Conservation (phyloP, 176 grass and related monocot species). For the Cenchrus americanus region DNA sequence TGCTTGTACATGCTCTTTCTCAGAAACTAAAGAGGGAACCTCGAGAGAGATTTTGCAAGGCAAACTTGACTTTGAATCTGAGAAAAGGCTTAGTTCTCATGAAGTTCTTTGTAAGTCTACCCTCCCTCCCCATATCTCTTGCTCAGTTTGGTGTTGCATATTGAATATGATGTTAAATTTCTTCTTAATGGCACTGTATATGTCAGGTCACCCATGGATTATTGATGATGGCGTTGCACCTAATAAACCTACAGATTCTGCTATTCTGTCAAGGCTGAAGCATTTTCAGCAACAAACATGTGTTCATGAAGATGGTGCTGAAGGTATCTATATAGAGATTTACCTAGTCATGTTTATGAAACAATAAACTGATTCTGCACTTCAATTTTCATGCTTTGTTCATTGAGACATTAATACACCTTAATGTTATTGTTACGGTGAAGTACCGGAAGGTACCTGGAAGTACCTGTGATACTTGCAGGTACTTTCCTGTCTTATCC, state of each 20-base stretch:
- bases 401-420: neutral
- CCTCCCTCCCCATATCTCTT: neutral
- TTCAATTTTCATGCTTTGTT: constrained; percentile 27
- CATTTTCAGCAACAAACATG: constrained; percentile 97
- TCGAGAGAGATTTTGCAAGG: constrained; percentile 96
- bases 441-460: no score
- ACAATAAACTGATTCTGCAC: constrained; percentile 19
- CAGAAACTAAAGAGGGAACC: constrained; percentile 97
- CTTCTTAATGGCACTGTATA: constrained; percentile 30
- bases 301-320: constrained; percentile 97
- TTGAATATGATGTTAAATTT: neutral
- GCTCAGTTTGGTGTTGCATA: neutral
- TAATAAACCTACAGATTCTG: constrained; percentile 96
- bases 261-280: constrained; percentile 93
- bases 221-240: constrained; percentile 91
- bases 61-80: constrained; percentile 92
- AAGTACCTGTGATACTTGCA: no score
- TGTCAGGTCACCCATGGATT: constrained; percentile 94
- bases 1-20: constrained; percentile 40
- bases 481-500: no score
- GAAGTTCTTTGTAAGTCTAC: constrained; percentile 91
- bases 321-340: constrained; percentile 48
- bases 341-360: neutral
- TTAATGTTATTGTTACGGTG: no score
- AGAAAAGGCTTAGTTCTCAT: constrained; percentile 74